These are phyloP conservation scores for Cladosporium sp. DNA, from an alignment of 2,329 filamentous ascomycete genomes.

Conservation along the genomic window DNA sequence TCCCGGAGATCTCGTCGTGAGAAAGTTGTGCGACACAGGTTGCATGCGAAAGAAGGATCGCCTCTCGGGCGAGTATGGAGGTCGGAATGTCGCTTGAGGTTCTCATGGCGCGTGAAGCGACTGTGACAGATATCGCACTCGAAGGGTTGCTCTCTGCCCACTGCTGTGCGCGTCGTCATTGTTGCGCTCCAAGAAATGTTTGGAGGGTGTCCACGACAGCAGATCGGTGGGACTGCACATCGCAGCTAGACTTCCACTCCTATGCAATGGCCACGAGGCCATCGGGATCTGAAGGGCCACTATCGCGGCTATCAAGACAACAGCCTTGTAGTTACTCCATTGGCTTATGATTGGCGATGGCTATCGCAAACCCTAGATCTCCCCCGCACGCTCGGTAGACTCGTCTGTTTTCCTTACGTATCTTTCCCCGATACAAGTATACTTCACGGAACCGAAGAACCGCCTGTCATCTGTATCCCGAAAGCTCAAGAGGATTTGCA, in stretches of 20 bases:
- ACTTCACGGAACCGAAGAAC: neutral
- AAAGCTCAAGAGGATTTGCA: too few relatives aligned
- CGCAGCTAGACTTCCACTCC: neutral
- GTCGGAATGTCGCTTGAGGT: constrained; percentile 40
- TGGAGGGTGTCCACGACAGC: neutral
- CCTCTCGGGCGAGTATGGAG: constrained; percentile 31
- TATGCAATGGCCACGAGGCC: neutral
- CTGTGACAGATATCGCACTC: constrained; percentile 38
- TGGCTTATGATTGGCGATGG: neutral
- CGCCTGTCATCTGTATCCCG: too few relatives aligned
- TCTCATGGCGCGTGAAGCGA: constrained; percentile 39
- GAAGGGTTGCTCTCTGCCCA: constrained; percentile 32
- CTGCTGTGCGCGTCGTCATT: neutral
- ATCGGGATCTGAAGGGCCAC: neutral
- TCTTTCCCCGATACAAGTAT: neutral
- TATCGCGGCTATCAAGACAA: neutral
- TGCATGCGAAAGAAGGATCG: constrained; percentile 30
- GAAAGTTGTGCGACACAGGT: constrained; percentile 38
- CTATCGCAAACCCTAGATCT: neutral
- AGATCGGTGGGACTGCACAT: neutral
- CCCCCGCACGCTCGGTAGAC: neutral
- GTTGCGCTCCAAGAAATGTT: neutral
- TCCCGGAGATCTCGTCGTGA: constrained; percentile 39
- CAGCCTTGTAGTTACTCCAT: neutral
- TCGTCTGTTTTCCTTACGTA: neutral